Evolutionary conservation across 2,329 filamentous ascomycete genomes (phyloP).

Genomic region (Coniella vitis): DNA sequence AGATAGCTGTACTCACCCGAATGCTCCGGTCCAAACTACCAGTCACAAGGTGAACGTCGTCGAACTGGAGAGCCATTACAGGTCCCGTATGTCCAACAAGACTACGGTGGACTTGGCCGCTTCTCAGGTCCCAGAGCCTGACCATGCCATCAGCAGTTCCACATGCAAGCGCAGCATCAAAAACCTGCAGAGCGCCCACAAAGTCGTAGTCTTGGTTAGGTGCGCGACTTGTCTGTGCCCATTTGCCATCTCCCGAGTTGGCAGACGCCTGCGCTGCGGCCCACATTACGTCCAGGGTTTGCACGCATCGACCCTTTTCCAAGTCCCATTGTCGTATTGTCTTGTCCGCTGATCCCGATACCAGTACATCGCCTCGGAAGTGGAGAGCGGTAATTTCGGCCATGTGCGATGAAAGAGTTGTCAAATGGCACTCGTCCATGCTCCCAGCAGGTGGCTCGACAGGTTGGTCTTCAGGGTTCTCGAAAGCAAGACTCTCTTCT

Average conservation of each 20-base stretch:
- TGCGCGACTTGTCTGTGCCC: conserved; percentile 66
- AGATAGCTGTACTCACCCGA: conserved; percentile 58
- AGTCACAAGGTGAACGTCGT: conserved; percentile 90
- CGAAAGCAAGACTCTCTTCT: conserved; percentile 65
- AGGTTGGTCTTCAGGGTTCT: conserved; percentile 59
- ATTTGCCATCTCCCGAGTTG: conserved; percentile 56
- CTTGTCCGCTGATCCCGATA: conserved; percentile 95
- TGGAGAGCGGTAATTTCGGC: conserved; percentile 92
- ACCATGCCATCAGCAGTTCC: conserved; percentile 98
- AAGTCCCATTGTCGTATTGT: conserved; percentile 97
- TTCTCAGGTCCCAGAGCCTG: conserved; percentile 89
- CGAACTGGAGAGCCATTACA: conserved; percentile 91
- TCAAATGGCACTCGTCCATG: conserved; percentile 86
- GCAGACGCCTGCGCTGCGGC: conserved; percentile 84
- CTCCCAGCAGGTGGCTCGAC: conserved; percentile 69
- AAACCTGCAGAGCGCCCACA: conserved; percentile 89
- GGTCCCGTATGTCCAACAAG: conserved; percentile 92
- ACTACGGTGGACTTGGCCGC: conserved; percentile 93
- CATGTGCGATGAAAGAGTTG: conserved; percentile 81
- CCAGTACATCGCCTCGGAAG: conserved; percentile 80
- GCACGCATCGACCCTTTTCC: conserved; percentile 92
- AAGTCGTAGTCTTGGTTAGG: conserved; percentile 73
- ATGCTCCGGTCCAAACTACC: conserved; percentile 90
- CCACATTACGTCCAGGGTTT: conserved; percentile 97
- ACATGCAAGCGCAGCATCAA: conserved; percentile 90